These are phyloP conservation scores for Teunomyces kruisii DNA, from an alignment of 805 yeast genomes.

Conservation along the genomic window DNA sequence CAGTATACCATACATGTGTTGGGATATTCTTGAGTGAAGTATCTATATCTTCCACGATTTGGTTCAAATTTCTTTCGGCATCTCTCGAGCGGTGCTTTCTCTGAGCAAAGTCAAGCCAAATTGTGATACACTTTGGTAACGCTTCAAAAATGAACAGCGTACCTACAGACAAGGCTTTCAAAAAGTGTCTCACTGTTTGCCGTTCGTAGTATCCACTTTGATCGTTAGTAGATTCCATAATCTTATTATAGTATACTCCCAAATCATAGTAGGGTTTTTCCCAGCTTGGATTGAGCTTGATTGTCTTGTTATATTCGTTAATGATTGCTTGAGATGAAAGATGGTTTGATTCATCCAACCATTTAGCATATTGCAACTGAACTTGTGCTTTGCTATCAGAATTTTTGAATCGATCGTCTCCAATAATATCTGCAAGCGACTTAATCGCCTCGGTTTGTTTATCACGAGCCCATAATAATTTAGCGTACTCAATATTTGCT, in stretches of 20 bases:
- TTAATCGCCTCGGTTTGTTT: slow-evolving; percentile 83
- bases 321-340: slow-evolving; percentile 73
- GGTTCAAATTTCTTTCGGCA: slow-evolving; percentile 37
- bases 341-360: slow-evolving; percentile 86
- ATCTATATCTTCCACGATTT: slow-evolving; percentile 49
- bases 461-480: slow-evolving; percentile 85
- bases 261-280: slow-evolving; percentile 79
- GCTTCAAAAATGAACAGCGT: slow-evolving; percentile 74
- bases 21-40: slow-evolving; percentile 48
- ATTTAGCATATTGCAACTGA: slow-evolving; percentile 78
- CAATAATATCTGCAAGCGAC: slow-evolving; percentile 46
- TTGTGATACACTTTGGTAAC: slow-evolving; percentile 82
- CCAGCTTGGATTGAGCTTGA: slow-evolving; percentile 55
- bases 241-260: slow-evolving; percentile 76
- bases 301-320: slow-evolving; percentile 63
- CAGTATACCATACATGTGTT: slow-evolving; percentile 69
- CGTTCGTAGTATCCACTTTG: slow-evolving; percentile 53
- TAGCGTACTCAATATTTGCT: slow-evolving; percentile 75
- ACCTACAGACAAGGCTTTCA: slow-evolving; percentile 61
- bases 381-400: slow-evolving; percentile 36
- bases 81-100: slow-evolving; percentile 21
- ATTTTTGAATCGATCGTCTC: slow-evolving; percentile 17
- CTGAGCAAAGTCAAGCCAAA: slow-evolving; percentile 81
- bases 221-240: slow-evolving; percentile 64
- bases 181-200: slow-evolving; percentile 54